Evolutionary conservation across 768 basidiomycete species (phyloP), one percentile per base, ranked within the genome.

Genomic region (Lentinus tigrinus): DNA sequence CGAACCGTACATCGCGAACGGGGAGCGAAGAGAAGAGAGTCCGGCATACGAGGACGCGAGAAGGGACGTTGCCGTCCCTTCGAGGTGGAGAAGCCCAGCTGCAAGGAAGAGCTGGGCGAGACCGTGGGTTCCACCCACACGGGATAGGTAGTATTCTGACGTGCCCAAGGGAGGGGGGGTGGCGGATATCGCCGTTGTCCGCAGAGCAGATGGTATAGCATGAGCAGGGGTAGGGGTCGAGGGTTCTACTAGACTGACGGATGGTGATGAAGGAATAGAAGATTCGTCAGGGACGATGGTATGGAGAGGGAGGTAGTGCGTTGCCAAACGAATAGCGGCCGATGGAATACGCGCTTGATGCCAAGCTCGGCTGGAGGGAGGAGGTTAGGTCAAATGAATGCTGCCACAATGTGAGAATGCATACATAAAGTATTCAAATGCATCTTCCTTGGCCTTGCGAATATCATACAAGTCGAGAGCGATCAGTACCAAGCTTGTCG

Each of bases 391-490:
- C 36, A 38, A 37, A 39, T 55, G 34, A 49, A 44, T 14, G 44
- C 46, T 36, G 16, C 5, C 42, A 44, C 34, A 52, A 44, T 36
- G 11, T 58, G 47, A 46, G 21, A 10, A 11, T 37, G 79, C 89
- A 69, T 67, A 88, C 90, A 90, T 70, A 63, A 91, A 89, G 63
- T 81, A 90, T 73, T 92, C 90, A 62, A 93, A 93, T 3, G 91
- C 91, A 58, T 85, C 87, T 43, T 88, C 86, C 57, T 80, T 84
- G 49, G 91, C 82, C 67, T 85, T 85, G 47, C 88, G 79, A 48
- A 93, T 89, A 68, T 92, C 90, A 47, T 81, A 81, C 39, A 87
- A 67, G 63, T 93, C 91, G 42, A 91, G 73, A 9, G 81, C 91
- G 58, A 85, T 80, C 52, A 92, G 72, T 1, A 85, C 84, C 26